These are phyloP conservation scores for Pezicula rhizophila DNA, from an alignment of 2,329 filamentous ascomycete species.

Conservation along the genomic window DNA sequence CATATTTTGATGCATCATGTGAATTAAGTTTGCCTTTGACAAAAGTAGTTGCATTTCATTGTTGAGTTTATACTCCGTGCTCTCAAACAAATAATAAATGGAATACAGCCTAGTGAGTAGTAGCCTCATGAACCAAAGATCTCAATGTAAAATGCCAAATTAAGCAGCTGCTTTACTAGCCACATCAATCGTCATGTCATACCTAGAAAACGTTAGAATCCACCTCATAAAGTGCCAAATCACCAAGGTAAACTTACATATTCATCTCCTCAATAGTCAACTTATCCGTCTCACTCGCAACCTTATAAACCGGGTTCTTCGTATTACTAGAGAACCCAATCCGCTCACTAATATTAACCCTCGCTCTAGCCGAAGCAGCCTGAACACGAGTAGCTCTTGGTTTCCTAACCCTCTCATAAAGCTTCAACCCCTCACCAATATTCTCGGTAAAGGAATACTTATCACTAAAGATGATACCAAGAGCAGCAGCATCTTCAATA, in stretches of 20 bases:
- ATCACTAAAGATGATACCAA: slow-evolving; percentile 31
- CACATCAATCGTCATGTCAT: too few species aligned
- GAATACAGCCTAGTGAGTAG: too few species aligned
- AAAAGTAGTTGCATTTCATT: too few species aligned
- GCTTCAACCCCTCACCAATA: slow-evolving; percentile 38
- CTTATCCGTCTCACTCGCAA: slow-evolving; percentile 54
- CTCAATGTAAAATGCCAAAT: too few species aligned
- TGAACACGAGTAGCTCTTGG: slow-evolving; percentile 52
- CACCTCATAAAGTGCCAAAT: too few species aligned
- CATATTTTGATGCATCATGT: too few species aligned
- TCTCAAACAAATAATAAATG: too few species aligned
- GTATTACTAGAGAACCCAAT: slow-evolving; percentile 61
- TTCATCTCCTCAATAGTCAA: slow-evolving; percentile 68
- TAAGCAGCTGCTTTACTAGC: too few species aligned
- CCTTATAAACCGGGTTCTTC: slow-evolving; percentile 49
- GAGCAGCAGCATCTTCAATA: slow-evolving; percentile 34
- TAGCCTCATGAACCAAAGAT: too few species aligned
- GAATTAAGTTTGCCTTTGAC: too few species aligned
- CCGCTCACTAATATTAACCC: slow-evolving; percentile 56
- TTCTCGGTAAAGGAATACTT: slow-evolving; percentile 32
- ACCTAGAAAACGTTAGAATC: too few species aligned
- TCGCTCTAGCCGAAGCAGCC: slow-evolving; percentile 49
- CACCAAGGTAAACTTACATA: slow-evolving; percentile 33
- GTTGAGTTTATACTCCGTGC: too few species aligned
- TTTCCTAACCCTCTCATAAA: slow-evolving; percentile 47